These are phyloP conservation scores for Medicago truncatula DNA, from an alignment of 306 rosid genomes.

Conservation along the genomic window DNA sequence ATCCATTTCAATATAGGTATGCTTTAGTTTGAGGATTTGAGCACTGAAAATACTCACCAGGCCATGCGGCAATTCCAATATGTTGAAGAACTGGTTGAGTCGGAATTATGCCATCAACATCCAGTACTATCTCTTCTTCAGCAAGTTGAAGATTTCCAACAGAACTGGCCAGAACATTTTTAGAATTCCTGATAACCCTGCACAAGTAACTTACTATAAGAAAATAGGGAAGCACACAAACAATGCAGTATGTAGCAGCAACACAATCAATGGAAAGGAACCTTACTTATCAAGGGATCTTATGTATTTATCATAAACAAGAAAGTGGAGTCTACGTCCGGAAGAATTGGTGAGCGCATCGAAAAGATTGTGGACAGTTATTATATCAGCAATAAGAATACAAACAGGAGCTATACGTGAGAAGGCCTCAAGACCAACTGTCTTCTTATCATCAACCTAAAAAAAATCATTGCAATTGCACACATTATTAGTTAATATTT, in stretches of 20 bases:
- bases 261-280: constrained; percentile 36
- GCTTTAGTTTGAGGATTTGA: constrained; percentile 24
- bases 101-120: constrained; percentile 87
- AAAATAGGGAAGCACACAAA: constrained; percentile 18
- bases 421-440: constrained; percentile 89
- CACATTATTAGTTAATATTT: constrained; percentile 3
- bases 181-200: constrained; percentile 79
- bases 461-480: constrained; percentile 19
- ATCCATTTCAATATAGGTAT: not conserved
- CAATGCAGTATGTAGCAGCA: constrained; percentile 20
- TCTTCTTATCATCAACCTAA: constrained; percentile 81
- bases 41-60: constrained; percentile 63
- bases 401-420: constrained; percentile 88
- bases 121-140: constrained; percentile 83
- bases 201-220: constrained; percentile 31
- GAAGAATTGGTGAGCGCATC: constrained; percentile 73
- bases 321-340: constrained; percentile 76
- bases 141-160: constrained; percentile 71
- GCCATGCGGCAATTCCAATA: constrained; percentile 91
- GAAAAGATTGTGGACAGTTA: constrained; percentile 82
- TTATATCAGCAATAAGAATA: constrained; percentile 75
- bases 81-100: constrained; percentile 96
- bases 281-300: constrained; percentile 80
- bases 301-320: constrained; percentile 83
- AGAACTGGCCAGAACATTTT: constrained; percentile 54